These are phyloP conservation scores for Geotrichum carabidarum DNA, from an alignment of 1,139 yeast species.

Conservation along the genomic window DNA sequence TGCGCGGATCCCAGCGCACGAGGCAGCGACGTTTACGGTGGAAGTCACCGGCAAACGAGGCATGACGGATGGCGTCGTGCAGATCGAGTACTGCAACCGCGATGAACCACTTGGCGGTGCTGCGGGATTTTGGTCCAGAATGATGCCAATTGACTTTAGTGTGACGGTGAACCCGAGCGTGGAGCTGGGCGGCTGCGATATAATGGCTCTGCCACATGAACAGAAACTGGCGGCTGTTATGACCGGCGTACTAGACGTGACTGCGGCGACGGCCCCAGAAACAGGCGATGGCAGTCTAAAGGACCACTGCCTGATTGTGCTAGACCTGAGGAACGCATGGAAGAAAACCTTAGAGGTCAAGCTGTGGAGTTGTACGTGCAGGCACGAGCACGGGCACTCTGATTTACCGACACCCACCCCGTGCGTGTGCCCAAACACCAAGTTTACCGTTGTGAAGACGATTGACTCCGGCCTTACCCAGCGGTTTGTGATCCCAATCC, in stretches of 20 bases:
- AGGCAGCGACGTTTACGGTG: conserved; percentile 43
- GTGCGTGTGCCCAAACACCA: background rate
- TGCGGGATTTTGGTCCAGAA: conserved; percentile 44
- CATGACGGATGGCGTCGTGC: conserved; percentile 58
- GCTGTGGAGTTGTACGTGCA: conserved; percentile 25
- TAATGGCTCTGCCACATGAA: conserved; percentile 44
- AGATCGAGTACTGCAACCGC: conserved; percentile 57
- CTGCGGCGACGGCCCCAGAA: too few relatives aligned
- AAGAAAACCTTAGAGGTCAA: conserved; percentile 37
- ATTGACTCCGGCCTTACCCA: conserved; percentile 50
- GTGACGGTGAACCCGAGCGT: conserved; percentile 66
- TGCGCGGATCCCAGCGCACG: conserved; percentile 27
- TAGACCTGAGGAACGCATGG: conserved; percentile 74
- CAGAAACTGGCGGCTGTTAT: conserved; percentile 17
- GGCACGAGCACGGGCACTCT: too few relatives aligned
- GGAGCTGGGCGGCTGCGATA: conserved; percentile 69
- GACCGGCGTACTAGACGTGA: too few relatives aligned
- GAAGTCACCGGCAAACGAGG: conserved; percentile 70
- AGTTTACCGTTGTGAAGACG: conserved; percentile 26
- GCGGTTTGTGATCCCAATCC: conserved; percentile 66
- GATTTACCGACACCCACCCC: too few relatives aligned
- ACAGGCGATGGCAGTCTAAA: conserved; percentile 34
- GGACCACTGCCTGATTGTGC: conserved; percentile 56
- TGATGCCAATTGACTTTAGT: conserved; percentile 57
- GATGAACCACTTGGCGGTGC: background rate